Base-by-base conservation (phyloP, 805 yeast species). In the Candida sakaeoensis region DNA sequence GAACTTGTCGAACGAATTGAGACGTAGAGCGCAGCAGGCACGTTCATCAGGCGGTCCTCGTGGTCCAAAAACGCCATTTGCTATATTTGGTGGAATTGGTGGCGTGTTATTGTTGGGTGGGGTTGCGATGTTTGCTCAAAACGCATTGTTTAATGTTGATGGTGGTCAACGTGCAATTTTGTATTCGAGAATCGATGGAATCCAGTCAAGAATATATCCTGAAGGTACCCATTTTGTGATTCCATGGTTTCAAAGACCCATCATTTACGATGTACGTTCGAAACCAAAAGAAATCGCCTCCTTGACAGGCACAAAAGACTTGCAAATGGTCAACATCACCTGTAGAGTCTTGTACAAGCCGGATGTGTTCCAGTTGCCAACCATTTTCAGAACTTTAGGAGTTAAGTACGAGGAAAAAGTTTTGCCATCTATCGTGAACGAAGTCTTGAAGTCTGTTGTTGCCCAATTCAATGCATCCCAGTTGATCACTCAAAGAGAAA, bases 401-500 rank as follows among this genome's bases (percentile, higher is more conserved):
- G 74, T 73, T 39, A 98, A 93, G 62, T 93, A 91, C 65, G 99
- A 93, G 60, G 99, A 93, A 69, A 82, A 96, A 54, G 96, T 93
- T 14, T 74, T 93, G 53, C 99, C 99, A 28, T 86, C 96, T n/a
- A 90, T 93, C 65, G 96, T 91, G 42, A 93, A 93, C 61, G 99
- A 93, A 68, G 98, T 93, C 40, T 75, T 93, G 60, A 93, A 93
- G 64, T 79, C 95, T 2, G 97, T 93, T 36, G 96, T 93, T 45
- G 99, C 99, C 5, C 99, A 93, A 66, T 93, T 91, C 73, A 93
- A 93, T 61, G 99, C 99, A 5, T 85, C 97, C 10, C 99, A 93
- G 67, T 78, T 93, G 56, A 93, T 93, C 61, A 93, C 99, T n/a
- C 98, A 93, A 70, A 88, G 99, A 75, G 99, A 93, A 61, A 85